These are phyloP conservation scores for Dichomitus squalens DNA, from an alignment of 1,284 basidiomycete species.

Conservation along the genomic window DNA sequence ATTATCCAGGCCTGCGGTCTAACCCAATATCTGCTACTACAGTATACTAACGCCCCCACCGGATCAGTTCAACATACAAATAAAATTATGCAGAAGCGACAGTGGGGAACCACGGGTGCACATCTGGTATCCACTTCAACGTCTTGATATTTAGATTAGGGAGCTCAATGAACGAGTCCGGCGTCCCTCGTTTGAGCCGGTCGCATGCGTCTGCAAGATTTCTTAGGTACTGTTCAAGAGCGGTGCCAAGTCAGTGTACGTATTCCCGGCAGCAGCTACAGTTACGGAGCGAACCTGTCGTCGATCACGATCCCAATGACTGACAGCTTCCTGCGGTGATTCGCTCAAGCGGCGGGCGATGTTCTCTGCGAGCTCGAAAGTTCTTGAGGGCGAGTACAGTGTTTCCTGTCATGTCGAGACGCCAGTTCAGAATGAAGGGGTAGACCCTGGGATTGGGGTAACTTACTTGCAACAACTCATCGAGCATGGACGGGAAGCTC, in stretches of 20 bases:
- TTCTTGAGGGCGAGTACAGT: slow-evolving; percentile 16
- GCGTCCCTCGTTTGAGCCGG: background rate
- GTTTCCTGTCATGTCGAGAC: slow-evolving; percentile 13
- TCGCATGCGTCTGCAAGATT: slow-evolving; percentile 16
- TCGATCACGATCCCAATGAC: slow-evolving; percentile 22
- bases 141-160: slow-evolving; percentile 32
- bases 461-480: slow-evolving; percentile 16
- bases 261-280: background rate
- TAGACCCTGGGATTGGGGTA: too few relatives aligned
- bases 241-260: too few relatives aligned
- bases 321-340: slow-evolving; percentile 11
- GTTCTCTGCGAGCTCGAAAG: slow-evolving; percentile 20
- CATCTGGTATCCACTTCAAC: slow-evolving; percentile 44
- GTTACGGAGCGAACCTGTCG: slow-evolving; percentile 11
- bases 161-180: slow-evolving; percentile 16
- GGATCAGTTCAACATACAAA: too few relatives aligned
- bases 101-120: slow-evolving; percentile 49
- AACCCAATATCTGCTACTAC: too few relatives aligned
- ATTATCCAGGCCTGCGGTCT: too few relatives aligned
- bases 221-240: slow-evolving; percentile 17
- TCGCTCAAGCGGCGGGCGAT: slow-evolving; percentile 14
- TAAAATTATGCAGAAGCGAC: background rate
- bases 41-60: too few relatives aligned
- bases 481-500: slow-evolving; percentile 8
- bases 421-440: too few relatives aligned